These are phyloP conservation scores for Musa balbisiana DNA, from an alignment of 202 grass and related monocot genomes.

Conservation along the genomic window DNA sequence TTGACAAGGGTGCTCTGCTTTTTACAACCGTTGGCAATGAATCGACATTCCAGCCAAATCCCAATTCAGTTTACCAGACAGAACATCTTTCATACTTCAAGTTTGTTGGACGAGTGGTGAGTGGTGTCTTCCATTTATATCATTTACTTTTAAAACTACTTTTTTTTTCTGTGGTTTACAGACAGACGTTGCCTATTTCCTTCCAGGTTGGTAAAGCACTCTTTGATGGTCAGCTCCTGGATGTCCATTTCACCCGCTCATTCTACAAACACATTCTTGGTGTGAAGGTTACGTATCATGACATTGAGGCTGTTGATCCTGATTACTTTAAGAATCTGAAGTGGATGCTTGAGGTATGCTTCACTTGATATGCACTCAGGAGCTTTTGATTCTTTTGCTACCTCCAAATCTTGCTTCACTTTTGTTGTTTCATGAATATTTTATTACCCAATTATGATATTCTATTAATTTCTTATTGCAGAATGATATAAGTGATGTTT, in stretches of 20 bases:
- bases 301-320: slow-evolving; percentile 99
- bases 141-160: slow-evolving; percentile 5
- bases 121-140: slow-evolving; percentile 22
- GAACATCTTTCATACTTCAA: slow-evolving; percentile 99
- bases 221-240: slow-evolving; percentile 86
- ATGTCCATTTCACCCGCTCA: slow-evolving; percentile 98
- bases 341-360: slow-evolving; percentile 95
- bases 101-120: slow-evolving; percentile 96
- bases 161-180: not conserved
- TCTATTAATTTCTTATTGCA: slow-evolving; percentile 32
- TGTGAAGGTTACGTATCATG: slow-evolving; percentile 96
- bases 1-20: slow-evolving; percentile 87
- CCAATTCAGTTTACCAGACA: slow-evolving; percentile 95
- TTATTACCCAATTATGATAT: not conserved
- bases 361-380: not conserved
- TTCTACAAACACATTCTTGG: slow-evolving; percentile 99
- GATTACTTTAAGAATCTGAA: slow-evolving; percentile 92
- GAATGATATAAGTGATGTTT: slow-evolving; percentile 93
- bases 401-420: not conserved
- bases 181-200: slow-evolving; percentile 15
- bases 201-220: slow-evolving; percentile 95
- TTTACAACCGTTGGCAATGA: slow-evolving; percentile 99
- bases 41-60: slow-evolving; percentile 94
- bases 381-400: not conserved
- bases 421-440: slow-evolving; percentile 1